Conservation (phyloP, 257 asterid genomes). For the Misopates orontium region DNA sequence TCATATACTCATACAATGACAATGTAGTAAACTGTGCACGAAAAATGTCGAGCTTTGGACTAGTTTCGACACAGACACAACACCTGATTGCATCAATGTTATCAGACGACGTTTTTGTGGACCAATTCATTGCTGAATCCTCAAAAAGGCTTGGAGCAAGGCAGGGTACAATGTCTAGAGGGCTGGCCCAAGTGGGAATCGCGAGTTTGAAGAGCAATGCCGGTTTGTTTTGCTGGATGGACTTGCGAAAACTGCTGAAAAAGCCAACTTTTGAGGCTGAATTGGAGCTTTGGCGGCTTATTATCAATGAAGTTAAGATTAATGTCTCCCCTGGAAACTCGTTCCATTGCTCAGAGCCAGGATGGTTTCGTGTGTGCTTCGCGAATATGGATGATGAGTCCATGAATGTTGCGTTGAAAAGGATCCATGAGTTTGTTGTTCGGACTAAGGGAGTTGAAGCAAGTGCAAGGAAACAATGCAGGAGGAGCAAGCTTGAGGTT, state of each 20-base stretch:
- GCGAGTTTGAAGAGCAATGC: conserved; percentile 55
- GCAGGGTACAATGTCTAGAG: conserved; percentile 40
- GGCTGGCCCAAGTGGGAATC: conserved; percentile 57
- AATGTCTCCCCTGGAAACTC: conserved; percentile 80
- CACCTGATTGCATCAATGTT: conserved; percentile 62
- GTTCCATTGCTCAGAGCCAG: conserved; percentile 77
- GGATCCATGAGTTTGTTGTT: conserved; percentile 56
- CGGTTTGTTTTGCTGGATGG: conserved; percentile 77
- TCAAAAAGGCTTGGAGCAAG: conserved; percentile 50
- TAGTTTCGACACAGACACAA: conserved; percentile 83
- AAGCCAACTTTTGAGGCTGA: conserved; percentile 60
- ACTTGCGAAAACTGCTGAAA: conserved; percentile 49
- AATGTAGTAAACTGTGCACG: conserved; percentile 53
- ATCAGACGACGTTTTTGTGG: conserved; percentile 59
- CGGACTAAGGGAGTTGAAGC: conserved; percentile 46
- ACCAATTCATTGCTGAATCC: conserved; percentile 45
- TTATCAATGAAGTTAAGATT: conserved; percentile 62
- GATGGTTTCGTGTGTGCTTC: conserved; percentile 86
- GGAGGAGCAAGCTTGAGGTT: conserved; percentile 60
- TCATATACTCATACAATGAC: conserved; percentile 74
- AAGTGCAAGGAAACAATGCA: conserved; percentile 41
- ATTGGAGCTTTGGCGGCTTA: conserved; percentile 58
- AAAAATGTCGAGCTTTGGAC: conserved; percentile 85
- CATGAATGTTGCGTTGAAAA: conserved; percentile 42
- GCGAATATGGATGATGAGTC: conserved; percentile 82